These are phyloP conservation scores for Mucuna pruriens DNA, from an alignment of 306 rosid genomes.

Conservation along the genomic window DNA sequence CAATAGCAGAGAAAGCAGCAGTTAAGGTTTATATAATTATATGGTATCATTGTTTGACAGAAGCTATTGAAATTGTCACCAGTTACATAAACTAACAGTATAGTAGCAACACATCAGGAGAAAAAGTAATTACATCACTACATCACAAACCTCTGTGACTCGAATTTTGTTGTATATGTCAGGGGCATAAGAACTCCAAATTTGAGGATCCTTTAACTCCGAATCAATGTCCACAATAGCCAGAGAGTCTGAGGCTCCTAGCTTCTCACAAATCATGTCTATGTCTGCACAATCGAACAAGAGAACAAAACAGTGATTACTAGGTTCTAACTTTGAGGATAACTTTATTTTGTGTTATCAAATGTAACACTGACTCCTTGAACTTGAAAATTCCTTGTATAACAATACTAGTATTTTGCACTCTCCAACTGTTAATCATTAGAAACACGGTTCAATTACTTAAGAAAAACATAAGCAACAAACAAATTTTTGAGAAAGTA, in stretches of 20 bases:
- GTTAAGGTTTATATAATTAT: not conserved
- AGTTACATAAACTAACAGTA: not conserved
- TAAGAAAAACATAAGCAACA: not conserved
- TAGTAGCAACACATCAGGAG: not conserved
- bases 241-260: constrained; percentile 43
- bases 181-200: constrained; percentile 78
- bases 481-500: not conserved
- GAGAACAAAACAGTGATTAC: constrained; percentile 16
- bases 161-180: constrained; percentile 61
- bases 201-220: constrained; percentile 62
- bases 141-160: constrained; percentile 76
- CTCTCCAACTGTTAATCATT: not conserved
- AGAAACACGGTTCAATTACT: not conserved
- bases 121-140: not conserved
- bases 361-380: constrained; percentile 8
- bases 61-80: constrained; percentile 3
- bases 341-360: not conserved
- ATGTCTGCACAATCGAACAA: constrained; percentile 56
- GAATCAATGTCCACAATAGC: constrained; percentile 62
- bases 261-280: constrained; percentile 48
- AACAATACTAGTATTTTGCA: constrained; percentile 16
- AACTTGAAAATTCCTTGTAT: not conserved
- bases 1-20: constrained; percentile 30
- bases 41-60: constrained; percentile 14
- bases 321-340: not conserved